phyloP scores from a whole-genome alignment of 1,139 yeast genomes.

The Arxiozyma bovina region DNA sequence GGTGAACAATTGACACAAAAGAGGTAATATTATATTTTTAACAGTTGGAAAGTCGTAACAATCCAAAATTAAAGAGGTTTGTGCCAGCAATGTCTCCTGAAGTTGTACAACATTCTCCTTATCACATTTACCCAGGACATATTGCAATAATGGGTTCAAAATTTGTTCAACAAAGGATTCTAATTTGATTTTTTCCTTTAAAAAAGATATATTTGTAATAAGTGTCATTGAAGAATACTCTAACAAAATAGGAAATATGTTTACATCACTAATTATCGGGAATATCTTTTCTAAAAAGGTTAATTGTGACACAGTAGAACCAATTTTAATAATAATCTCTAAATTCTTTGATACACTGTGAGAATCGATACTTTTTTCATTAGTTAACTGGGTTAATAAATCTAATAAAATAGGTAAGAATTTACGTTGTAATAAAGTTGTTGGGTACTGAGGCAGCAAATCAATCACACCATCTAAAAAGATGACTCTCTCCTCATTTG shows the following conservation, averaged over 20 bases:
- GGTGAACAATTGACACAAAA: conserved; percentile 61
- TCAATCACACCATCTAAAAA: conserved; percentile 59
- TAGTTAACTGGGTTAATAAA: conserved; percentile 29
- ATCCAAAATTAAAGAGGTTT: conserved; percentile 38
- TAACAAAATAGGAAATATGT: conserved; percentile 34
- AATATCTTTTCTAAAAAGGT: conserved; percentile 68
- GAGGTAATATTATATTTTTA: conserved; percentile 66
- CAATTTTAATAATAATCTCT: conserved; percentile 54
- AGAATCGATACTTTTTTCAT: conserved; percentile 32
- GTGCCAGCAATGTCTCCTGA: conserved; percentile 50
- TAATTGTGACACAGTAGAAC: conserved; percentile 59
- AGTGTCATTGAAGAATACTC: conserved; percentile 46
- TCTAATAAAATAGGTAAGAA: conserved; percentile 62
- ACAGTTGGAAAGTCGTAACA: conserved; percentile 63
- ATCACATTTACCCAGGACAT: conserved; percentile 18
- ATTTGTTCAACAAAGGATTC: conserved; percentile 36
- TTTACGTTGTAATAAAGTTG: conserved; percentile 58
- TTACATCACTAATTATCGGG: conserved; percentile 34
- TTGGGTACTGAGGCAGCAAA: conserved; percentile 62
- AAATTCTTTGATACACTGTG: conserved; percentile 47
- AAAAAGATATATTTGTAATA: conserved; percentile 46
- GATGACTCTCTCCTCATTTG: conserved; percentile 55
- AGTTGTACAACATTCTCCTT: conserved; percentile 31
- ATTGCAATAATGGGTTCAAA: conserved; percentile 27
- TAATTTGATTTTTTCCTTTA: conserved; percentile 44